These are phyloP conservation scores for Malus hybrid DNA, from an alignment of 331 rosid genomes.

Conservation along the genomic window DNA sequence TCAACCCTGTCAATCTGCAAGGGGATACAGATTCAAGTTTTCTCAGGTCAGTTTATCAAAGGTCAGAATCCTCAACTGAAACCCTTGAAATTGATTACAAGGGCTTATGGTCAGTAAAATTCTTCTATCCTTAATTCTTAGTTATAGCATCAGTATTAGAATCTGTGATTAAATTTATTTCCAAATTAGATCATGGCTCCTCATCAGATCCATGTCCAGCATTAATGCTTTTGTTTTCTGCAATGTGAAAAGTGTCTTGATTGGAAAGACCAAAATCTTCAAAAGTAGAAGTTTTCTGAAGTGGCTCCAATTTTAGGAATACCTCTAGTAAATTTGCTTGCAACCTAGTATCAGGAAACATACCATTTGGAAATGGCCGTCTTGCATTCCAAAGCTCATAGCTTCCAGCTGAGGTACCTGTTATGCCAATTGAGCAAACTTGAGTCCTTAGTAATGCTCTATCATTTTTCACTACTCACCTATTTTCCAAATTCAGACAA, in stretches of 20 bases:
- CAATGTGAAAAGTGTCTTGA: not conserved
- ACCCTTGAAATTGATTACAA: not conserved
- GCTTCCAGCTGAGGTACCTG: slow-evolving; percentile 56
- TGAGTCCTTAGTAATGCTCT: not conserved
- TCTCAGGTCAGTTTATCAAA: not conserved
- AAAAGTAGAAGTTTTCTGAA: not conserved
- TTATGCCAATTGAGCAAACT: slow-evolving; percentile 17
- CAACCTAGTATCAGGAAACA: slow-evolving; percentile 2
- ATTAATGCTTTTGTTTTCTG: not conserved
- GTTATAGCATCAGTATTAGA: not conserved
- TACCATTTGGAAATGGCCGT: slow-evolving; percentile 56
- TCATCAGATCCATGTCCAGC: not conserved
- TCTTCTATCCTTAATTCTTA: not conserved
- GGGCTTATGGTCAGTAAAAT: not conserved
- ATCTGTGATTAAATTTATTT: not conserved
- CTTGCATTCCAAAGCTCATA: slow-evolving; percentile 29
- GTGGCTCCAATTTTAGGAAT: not conserved
- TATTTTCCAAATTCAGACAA: not conserved
- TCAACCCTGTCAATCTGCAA: not conserved
- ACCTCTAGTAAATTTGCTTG: not conserved
- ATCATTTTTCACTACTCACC: not conserved
- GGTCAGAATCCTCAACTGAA: not conserved
- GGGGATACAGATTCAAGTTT: not conserved
- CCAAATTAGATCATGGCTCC: not conserved
- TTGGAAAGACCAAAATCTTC: not conserved